Evolutionary conservation across 2,329 filamentous ascomycete genomes (phyloP).

Genomic region (Plectosphaerella cucumerina): DNA sequence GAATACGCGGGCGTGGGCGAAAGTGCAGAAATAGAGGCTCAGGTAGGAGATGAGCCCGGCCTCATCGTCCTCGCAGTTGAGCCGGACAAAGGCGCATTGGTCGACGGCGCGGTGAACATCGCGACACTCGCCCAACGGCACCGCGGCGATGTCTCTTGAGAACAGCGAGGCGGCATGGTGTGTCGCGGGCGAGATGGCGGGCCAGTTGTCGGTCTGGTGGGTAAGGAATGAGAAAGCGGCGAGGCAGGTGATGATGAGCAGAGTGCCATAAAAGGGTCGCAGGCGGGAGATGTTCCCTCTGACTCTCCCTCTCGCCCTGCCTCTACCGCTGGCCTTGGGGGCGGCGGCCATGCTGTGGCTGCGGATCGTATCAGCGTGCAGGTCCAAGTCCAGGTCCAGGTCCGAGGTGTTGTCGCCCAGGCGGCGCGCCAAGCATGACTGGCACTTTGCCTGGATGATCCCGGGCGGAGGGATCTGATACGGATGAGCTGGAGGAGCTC

Average conservation of each 20-base stretch:
- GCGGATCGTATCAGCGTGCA: neutral
- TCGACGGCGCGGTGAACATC: slow-evolving; percentile 73
- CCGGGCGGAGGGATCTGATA: neutral
- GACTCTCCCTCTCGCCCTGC: too few species aligned
- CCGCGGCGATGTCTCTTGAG: slow-evolving; percentile 17
- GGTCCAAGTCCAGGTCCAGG: neutral
- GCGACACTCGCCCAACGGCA: slow-evolving; percentile 57
- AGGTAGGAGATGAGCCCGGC: slow-evolving; percentile 88
- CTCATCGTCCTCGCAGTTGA: slow-evolving; percentile 83
- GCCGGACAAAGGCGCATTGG: slow-evolving; percentile 80
- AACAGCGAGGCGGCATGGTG: slow-evolving; percentile 13
- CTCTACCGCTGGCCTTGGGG: slow-evolving; percentile 9
- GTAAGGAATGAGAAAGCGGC: slow-evolving; percentile 39
- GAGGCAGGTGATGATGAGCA: slow-evolving; percentile 41
- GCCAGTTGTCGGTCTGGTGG: slow-evolving; percentile 8
- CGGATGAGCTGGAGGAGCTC: neutral
- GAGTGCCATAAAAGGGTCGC: slow-evolving; percentile 45
- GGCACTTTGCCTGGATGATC: neutral
- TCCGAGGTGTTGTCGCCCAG: neutral
- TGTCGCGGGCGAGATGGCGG: slow-evolving; percentile 3
- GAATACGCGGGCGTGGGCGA: slow-evolving; percentile 64
- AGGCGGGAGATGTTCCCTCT: slow-evolving; percentile 34
- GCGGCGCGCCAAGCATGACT: neutral
- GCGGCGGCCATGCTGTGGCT: slow-evolving; percentile 17
- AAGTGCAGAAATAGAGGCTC: slow-evolving; percentile 81